phyloP scores from a whole-genome alignment of 2,329 filamentous ascomycete genomes.

The Amylocarpus encephaloides region DNA sequence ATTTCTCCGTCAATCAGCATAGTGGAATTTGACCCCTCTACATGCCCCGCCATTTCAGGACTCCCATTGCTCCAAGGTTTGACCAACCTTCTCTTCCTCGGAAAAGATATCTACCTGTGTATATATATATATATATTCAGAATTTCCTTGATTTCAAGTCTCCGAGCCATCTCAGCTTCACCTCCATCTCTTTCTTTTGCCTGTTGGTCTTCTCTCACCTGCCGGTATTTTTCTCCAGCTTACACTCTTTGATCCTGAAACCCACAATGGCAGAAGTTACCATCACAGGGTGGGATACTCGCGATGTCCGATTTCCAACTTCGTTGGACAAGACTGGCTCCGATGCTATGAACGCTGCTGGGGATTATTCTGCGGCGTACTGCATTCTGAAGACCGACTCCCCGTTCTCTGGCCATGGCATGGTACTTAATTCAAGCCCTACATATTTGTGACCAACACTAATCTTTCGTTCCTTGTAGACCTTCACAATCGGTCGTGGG shows the following conservation, averaged over 20 bases:
- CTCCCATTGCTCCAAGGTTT: not conserved
- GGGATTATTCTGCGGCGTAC: conserved; percentile 92
- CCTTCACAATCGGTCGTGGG: conserved; percentile 81
- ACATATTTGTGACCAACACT: not conserved
- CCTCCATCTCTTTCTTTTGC: not conserved
- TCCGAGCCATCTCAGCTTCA: not conserved
- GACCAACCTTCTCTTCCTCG: not conserved
- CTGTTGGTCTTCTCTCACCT: not conserved
- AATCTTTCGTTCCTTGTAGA: conserved; percentile 34
- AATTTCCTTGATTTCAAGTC: not conserved
- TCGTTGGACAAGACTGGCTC: conserved; percentile 94
- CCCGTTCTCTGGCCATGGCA: conserved; percentile 65
- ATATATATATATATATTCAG: not conserved
- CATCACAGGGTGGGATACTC: conserved; percentile 65
- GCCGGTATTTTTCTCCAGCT: not conserved
- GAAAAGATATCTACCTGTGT: not conserved
- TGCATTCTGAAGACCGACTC: conserved; percentile 83
- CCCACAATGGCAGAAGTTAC: conserved; percentile 51
- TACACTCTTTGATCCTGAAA: not conserved
- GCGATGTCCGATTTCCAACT: conserved; percentile 78
- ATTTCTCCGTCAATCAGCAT: conserved; percentile 10
- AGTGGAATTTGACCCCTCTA: not conserved
- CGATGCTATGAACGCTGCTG: conserved; percentile 92
- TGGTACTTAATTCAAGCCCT: conserved; percentile 44
- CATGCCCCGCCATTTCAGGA: conserved; percentile 2